These are phyloP conservation scores for Nectriaceae sp. DNA, from an alignment of 2,329 filamentous ascomycete species.

Conservation along the genomic window DNA sequence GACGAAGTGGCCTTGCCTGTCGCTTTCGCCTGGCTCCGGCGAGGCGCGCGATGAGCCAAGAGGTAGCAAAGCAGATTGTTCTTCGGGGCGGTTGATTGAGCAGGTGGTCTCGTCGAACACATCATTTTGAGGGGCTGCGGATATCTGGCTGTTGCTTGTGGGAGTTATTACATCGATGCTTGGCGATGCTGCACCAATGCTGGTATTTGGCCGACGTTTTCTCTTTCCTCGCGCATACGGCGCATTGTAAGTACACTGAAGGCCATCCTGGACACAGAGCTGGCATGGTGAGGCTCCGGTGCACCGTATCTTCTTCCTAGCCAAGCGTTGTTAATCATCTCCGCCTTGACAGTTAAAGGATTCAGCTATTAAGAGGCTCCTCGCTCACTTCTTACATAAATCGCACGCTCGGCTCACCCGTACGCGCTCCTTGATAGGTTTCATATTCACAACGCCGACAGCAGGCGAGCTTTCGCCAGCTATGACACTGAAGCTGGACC, in stretches of 20 bases:
- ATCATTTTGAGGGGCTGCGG: too few species aligned
- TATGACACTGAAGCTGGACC: too few species aligned
- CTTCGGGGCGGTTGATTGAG: not conserved
- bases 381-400: not conserved
- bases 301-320: not conserved
- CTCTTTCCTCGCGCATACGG: not conserved
- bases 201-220: too few species aligned
- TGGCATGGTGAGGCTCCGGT: not conserved
- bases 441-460: too few species aligned
- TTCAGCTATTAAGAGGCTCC: not conserved
- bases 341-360: not conserved
- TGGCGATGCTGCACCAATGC: too few species aligned
- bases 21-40: conserved; percentile 15
- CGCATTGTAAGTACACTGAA: not conserved
- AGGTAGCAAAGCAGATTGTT: not conserved
- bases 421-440: not conserved
- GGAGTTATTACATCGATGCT: too few species aligned
- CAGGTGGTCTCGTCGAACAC: not conserved
- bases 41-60: conserved; percentile 19
- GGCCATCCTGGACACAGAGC: not conserved
- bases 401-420: not conserved
- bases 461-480: too few species aligned
- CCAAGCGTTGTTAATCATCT: too few species aligned
- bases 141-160: too few species aligned
- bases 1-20: conserved; percentile 21